phyloP scores from a whole-genome alignment of 1,139 yeast genomes.

The Hyphopichia fennica region DNA sequence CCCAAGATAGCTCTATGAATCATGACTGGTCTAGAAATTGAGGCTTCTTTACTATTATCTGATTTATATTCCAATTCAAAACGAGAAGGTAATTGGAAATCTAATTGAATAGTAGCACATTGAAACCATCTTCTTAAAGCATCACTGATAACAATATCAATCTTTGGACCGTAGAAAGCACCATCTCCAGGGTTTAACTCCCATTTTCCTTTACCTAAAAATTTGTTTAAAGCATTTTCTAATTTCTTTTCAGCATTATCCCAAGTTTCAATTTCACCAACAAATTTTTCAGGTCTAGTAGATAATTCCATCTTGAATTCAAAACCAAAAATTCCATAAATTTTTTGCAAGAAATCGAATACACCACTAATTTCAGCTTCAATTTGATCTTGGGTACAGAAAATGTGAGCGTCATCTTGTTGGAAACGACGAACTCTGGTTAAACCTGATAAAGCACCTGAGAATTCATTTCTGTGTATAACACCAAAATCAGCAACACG shows the following conservation, averaged over 20 bases:
- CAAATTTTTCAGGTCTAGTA: slow-evolving; percentile 90
- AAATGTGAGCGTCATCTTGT: slow-evolving; percentile 98
- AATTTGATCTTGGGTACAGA: slow-evolving; percentile 89
- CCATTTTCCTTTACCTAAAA: slow-evolving; percentile 80
- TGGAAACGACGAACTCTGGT: slow-evolving; percentile 98
- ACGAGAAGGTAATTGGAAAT: slow-evolving; percentile 93
- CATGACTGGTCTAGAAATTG: slow-evolving; percentile 80
- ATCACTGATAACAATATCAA: slow-evolving; percentile 90
- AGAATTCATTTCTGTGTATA: slow-evolving; percentile 91
- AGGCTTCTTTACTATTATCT: slow-evolving; percentile 50
- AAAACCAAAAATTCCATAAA: slow-evolving; percentile 84
- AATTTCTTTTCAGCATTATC: slow-evolving; percentile 79
- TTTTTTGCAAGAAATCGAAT: slow-evolving; percentile 73
- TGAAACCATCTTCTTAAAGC: slow-evolving; percentile 94
- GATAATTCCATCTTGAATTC: slow-evolving; percentile 88
- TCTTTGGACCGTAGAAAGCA: slow-evolving; percentile 98
- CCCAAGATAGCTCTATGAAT: slow-evolving; percentile 98
- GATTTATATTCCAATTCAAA: slow-evolving; percentile 86
- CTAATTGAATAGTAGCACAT: slow-evolving; percentile 97
- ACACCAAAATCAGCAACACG: slow-evolving; percentile 97
- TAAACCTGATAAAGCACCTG: slow-evolving; percentile 82
- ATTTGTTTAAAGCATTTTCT: slow-evolving; percentile 66
- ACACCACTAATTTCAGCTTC: slow-evolving; percentile 76
- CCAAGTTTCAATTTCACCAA: slow-evolving; percentile 89
- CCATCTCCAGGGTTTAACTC: slow-evolving; percentile 94